Evolutionary conservation across 2,329 filamentous ascomycete genomes (phyloP), one percentile per base, ranked within the genome.

Genomic region (Trematosphaeria pertusa): DNA sequence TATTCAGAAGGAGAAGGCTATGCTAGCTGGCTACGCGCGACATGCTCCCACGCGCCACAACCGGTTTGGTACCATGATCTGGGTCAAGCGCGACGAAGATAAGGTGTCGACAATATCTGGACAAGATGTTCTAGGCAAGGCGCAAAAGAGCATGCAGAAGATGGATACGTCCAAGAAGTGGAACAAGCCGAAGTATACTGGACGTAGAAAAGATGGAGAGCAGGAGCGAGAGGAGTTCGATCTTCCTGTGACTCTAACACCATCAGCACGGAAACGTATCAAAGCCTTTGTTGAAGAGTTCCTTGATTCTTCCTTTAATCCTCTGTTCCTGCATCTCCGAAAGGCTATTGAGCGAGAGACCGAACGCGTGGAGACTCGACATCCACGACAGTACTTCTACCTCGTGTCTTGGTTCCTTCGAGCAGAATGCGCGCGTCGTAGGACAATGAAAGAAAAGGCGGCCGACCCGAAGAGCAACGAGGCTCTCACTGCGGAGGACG

Each of bases 11-110:
- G 94, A 99, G 72, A 86, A 86, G 2, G 83, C 86, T n/a, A 89
- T 96, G 85, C 79, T 90, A 43, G 85, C 87, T 59, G 82, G 87
- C 37, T 87, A 91, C 61, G 87, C 87, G 43, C 87, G 86, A 58
- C 86, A 86, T 64, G 89, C 88, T 2, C 89, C 92, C 0, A 92
- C 91, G 3, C 81, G 94, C 37, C 94, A 99, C 71, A 96, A 92
- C 59, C 84, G 94, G 24, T 99, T 97, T 64, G 94, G 94, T 2
- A 96, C 92, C 9, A 97, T 97, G 89, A 86, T 97, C 24, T 97
- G 93, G 92, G 85, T 99, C 28, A 91, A 96, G 74, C 81, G 92
- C 45, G 88, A 91, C 37, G 88, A 92, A 58, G 86, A 88, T 39
- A 92, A 92, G 63, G 83, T 94, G 61, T 88, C 89, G 0, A 91